Base-by-base conservation (phyloP, 768 basidiomycete genomes). In the Grammothele lineata region DNA sequence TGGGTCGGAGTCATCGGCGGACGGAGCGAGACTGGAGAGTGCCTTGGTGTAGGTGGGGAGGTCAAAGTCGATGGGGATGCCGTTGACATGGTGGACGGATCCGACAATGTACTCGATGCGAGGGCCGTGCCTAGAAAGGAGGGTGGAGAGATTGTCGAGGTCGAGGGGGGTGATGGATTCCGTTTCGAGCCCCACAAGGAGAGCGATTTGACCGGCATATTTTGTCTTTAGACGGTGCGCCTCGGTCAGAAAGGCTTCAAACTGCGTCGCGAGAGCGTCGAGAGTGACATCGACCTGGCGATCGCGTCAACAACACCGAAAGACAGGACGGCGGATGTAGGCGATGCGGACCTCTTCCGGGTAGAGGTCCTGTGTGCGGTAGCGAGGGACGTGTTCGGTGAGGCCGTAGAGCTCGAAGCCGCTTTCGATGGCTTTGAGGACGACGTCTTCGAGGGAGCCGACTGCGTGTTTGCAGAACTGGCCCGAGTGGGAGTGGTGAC, bases 51-150 rank as follows among this genome's bases (percentile, higher is more conserved):
- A 95, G 8, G 85, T 92, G 21, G 68, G 56, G 32, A 72, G 57
- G 68, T 96, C 92, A 56, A 98, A 93, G 68, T 99, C 96, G 66
- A 99, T 95, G 7, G 94, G 92, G 33, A 88, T 77, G 18, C 70
- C 74, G 61, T 83, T 78, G 64, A 93, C 92, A 58, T 97, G 95
- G 63, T 99, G 96, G 6, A 99, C 72, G 26, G 87, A 90, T 21
- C 96, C 95, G 43, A 98, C 90, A 60, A 97, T 61, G 65, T 92
- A 97, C 59, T 97, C 85, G 50, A 98, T 78, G 40, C 71, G 68
- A 27, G 67, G 65, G 8, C 64, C 65, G 48, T 81, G 66, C 21
- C 62, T 56, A 27, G 66, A 49, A 26, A 95, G 71, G 17, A 89
- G 70, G 3, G 50, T 49, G 37, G 75, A 66, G 27, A 94, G 73